Evolutionary conservation across 176 grass and related monocot genomes (phyloP).

Genomic region (Tuctoria greenei): DNA sequence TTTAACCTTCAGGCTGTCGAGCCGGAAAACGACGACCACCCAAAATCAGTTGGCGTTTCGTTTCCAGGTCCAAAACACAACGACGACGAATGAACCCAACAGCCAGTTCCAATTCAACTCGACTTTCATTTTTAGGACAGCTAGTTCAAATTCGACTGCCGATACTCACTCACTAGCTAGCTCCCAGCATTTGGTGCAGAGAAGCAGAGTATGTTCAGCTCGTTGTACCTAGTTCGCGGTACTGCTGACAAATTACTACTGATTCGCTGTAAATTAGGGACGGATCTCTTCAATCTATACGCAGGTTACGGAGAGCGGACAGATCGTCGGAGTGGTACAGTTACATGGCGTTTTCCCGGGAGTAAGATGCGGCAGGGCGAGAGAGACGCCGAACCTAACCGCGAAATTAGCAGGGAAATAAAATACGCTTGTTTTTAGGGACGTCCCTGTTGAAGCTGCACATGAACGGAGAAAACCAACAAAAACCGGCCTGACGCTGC

Average conservation of each 20-base stretch:
- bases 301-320: neutral
- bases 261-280: neutral
- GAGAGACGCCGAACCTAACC: constrained; percentile 38
- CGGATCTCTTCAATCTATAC: neutral
- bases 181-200: neutral
- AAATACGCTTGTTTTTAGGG: neutral
- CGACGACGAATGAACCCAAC: neutral
- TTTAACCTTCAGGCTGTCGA: constrained; percentile 48
- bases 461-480: constrained; percentile 8
- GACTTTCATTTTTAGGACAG: no score
- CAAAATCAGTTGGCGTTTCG: neutral
- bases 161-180: no score
- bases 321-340: neutral
- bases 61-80: neutral
- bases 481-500: neutral
- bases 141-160: neutral
- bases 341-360: constrained; percentile 28
- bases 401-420: neutral
- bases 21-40: constrained; percentile 28
- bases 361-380: constrained; percentile 9
- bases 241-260: neutral
- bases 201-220: neutral
- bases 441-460: neutral
- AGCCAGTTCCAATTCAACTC: no score
- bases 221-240: neutral